Evolutionary conservation across 208 protist genomes (phyloP).

Genomic region (Leishmania mexicana): DNA sequence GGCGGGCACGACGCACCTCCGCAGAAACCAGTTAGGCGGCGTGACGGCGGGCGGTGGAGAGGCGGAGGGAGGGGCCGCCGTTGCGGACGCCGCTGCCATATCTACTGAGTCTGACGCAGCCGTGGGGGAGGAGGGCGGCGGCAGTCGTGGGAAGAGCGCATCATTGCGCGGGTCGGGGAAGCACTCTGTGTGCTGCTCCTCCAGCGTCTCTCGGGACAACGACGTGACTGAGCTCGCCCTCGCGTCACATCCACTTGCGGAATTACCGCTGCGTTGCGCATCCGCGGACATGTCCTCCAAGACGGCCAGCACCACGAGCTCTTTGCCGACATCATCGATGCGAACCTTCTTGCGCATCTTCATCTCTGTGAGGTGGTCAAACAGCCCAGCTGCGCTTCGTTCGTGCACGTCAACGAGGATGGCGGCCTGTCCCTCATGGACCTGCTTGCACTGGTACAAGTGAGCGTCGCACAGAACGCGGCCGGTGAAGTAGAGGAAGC

Average conservation of each 20-base stretch:
- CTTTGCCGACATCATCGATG: conserved; percentile 56
- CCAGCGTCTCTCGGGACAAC: conserved; percentile 1
- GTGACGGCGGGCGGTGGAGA: background rate
- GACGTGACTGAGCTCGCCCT: background rate
- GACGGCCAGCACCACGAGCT: conserved; percentile 54
- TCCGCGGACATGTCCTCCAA: conserved; percentile 1
- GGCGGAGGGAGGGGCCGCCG: background rate
- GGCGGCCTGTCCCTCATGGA: conserved; percentile 35
- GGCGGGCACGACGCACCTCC: conserved; percentile 18
- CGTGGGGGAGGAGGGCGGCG: background rate
- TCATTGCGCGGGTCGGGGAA: conserved; percentile 71
- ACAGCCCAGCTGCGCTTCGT: conserved; percentile 28
- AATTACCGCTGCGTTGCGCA: background rate
- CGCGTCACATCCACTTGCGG: background rate
- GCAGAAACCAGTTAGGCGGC: conserved; percentile 13
- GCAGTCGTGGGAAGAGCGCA: conserved; percentile 32
- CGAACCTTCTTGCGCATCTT: conserved; percentile 78
- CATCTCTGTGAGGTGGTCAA: conserved; percentile 76
- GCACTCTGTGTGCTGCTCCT: conserved; percentile 34
- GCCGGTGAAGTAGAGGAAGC: conserved; percentile 83
- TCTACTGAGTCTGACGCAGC: background rate
- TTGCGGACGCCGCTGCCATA: background rate
- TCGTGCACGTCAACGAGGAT: conserved; percentile 75
- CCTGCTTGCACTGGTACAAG: conserved; percentile 52
- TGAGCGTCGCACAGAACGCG: conserved; percentile 84